Evolutionary conservation across 208 protist species (phyloP), one percentile per base, ranked within the genome.

Genomic region (Herpetomonas tarakana): DNA sequence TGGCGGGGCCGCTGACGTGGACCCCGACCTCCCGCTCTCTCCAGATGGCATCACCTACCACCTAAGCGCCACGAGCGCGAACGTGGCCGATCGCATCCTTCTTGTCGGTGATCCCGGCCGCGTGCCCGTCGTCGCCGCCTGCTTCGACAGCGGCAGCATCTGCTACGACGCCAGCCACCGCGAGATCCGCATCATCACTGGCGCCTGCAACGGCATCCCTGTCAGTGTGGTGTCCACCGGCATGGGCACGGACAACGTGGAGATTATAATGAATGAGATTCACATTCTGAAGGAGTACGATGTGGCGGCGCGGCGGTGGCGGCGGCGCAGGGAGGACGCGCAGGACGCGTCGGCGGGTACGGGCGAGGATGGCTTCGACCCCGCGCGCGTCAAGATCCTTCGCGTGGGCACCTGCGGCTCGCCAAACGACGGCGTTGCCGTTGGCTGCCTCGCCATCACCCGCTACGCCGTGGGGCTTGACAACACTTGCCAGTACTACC

Each of bases 261-360:
- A 92, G 55, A 88, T 90, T 54, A 69, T 90, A 26, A 66, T 90
- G 52, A 89, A 86, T 49, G 81, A 88, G 50, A 71, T 92, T 18
- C 81, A 91, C 61, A 68, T 79, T 38, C 52, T 91, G 53, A 91
- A 91, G 76, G 84, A 91, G 78, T 91, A 86, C 70, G 69, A 91
- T 54, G 47, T 73, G 35, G n/a, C 58, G 53, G 65, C 30, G 9
- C 53, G 67, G 29, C 41, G 38, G 19, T 88, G 82, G 85, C 67
- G 71, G 35, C 52, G 60, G 6, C 77, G 76, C 18, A 49, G 54
- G 14, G 72, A 61, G 19, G 76, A 76, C 14, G 52, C 59, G 2
- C 41, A 52, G 45, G 66, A 26, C 2, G 59, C 38, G 31, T 16
- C 9, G 14, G 35, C 6, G 9, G 35, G 35, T 14, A 35, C 54